phyloP scores from a whole-genome alignment of 176 grass and related monocot species.

The Ensete glaucum region DNA sequence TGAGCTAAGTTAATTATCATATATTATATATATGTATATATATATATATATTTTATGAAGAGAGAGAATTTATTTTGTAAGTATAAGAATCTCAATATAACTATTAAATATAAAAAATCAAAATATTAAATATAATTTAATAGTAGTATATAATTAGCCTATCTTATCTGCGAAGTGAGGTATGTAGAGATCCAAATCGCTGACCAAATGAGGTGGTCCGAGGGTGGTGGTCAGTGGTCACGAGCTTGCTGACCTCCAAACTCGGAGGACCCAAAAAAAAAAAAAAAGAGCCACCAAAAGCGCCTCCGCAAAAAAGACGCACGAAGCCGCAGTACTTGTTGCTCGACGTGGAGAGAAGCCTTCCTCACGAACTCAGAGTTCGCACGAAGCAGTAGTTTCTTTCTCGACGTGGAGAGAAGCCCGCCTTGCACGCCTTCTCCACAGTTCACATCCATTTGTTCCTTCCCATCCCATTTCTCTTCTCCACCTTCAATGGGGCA shows the following conservation, averaged over 20 bases:
- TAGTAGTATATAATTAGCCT: no score
- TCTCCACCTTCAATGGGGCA: neutral
- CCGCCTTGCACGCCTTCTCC: neutral
- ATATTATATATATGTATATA: no score
- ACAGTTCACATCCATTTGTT: neutral
- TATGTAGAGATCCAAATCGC: no score
- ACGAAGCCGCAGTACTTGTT: neutral
- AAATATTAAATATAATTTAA: no score
- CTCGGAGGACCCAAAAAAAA: neutral
- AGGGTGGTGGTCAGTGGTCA: conserved; percentile 3
- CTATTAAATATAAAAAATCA: no score
- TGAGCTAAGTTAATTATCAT: no score
- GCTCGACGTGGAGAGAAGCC: conserved; percentile 36
- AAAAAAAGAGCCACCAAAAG: neutral
- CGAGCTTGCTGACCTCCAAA: conserved; percentile 1
- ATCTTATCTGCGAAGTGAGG: no score
- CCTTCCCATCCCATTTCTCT: neutral
- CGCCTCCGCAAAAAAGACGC: neutral
- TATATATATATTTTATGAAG: no score
- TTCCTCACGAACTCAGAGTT: conserved; percentile 9
- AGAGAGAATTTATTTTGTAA: no score
- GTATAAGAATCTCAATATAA: no score
- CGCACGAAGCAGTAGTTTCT: neutral
- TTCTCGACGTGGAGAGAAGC: neutral
- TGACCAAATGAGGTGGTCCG: no score